Conservation (phyloP, 495 filamentous ascomycete genomes). For the Penicillium lividum region DNA sequence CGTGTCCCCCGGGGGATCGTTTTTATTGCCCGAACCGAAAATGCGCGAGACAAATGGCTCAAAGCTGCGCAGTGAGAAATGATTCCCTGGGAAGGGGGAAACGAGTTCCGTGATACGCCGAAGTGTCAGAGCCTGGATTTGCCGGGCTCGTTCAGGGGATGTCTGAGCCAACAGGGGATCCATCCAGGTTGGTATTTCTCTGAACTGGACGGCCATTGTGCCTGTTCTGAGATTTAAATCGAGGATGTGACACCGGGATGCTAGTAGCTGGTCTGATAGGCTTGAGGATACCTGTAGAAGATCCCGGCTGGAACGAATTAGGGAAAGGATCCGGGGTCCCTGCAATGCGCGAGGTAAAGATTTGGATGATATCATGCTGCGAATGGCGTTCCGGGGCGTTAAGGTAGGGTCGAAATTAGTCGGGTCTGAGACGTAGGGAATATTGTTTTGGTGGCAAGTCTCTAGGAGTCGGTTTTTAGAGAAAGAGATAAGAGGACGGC, state of each 20-base stretch:
- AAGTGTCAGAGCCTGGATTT: conserved; percentile 38
- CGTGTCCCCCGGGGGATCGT: conserved; percentile 28
- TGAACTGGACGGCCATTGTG: conserved; percentile 41
- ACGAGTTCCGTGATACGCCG: conserved; percentile 46
- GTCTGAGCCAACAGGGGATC: conserved; percentile 9
- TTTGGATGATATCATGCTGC: conserved; percentile 59
- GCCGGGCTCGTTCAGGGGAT: conserved; percentile 14
- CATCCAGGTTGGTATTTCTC: conserved; percentile 12
- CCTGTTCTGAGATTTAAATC: conserved; percentile 41
- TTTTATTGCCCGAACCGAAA: conserved; percentile 24
- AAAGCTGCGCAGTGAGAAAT: conserved; percentile 37
- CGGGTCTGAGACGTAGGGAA: conserved; percentile 79
- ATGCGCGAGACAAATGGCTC: conserved; percentile 28
- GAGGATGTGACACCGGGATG: conserved; percentile 36
- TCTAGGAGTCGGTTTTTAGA: conserved; percentile 68
- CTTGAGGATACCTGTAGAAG: conserved; percentile 28
- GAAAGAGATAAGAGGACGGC: conserved; percentile 74
- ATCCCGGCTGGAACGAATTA: conserved; percentile 43
- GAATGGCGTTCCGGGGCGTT: conserved; percentile 78
- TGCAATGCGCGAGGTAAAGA: conserved; percentile 69
- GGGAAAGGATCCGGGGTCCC: conserved; percentile 59
- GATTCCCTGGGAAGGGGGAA: conserved; percentile 42
- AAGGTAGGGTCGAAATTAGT: conserved; percentile 82
- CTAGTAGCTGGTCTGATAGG: conserved; percentile 40
- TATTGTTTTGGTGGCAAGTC: conserved; percentile 64